A percentile compares a stretch with the other conserved stretches of the same genome.
Evolutionary conservation across 2,329 filamentous ascomycete genomes (phyloP).

Genomic region (Sporothrix protearum): DNA sequence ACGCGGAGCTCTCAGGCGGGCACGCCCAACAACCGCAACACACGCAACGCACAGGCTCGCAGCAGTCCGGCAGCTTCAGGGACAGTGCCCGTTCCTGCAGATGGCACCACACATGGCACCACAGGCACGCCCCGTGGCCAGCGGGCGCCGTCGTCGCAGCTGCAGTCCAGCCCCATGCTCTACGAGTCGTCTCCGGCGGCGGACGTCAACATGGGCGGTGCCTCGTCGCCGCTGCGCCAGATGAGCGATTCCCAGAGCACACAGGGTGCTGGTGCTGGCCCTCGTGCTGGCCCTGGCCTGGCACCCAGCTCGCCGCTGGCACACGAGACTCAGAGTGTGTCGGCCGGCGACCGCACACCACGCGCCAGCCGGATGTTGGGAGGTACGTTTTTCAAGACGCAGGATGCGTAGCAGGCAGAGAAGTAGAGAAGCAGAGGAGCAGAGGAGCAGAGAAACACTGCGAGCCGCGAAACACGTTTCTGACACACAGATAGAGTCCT

Average conservation of each 20-base stretch:
- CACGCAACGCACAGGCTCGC: slow-evolving; percentile 34
- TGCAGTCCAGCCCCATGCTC: slow-evolving; percentile 77
- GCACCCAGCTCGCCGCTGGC: slow-evolving; percentile 58
- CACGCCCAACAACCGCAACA: slow-evolving; percentile 40
- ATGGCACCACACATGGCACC: too few species aligned
- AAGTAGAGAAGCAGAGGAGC: too few species aligned
- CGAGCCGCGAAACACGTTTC: too few species aligned
- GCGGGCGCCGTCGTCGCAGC: slow-evolving; percentile 38
- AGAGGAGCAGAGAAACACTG: too few species aligned
- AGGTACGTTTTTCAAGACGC: slow-evolving; percentile 46
- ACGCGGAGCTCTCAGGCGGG: slow-evolving; percentile 54
- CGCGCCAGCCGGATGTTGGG: slow-evolving; percentile 61
- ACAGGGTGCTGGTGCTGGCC: slow-evolving; percentile 22
- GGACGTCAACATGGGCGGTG: slow-evolving; percentile 21
- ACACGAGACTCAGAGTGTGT: slow-evolving; percentile 53
- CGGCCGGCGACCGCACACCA: slow-evolving; percentile 64
- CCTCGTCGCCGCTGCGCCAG: slow-evolving; percentile 54
- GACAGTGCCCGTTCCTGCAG: too few species aligned
- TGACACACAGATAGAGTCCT: slow-evolving; percentile 63
- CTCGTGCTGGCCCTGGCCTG: slow-evolving; percentile 30
- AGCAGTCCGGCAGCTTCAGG: slow-evolving; percentile 35
- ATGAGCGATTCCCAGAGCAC: slow-evolving; percentile 57
- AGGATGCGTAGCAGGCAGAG: not conserved
- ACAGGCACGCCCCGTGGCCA: not conserved
- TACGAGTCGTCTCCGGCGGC: slow-evolving; percentile 52